Conservation (phyloP, 768 basidiomycete genomes). For the Rhodotorula diobovata region DNA sequence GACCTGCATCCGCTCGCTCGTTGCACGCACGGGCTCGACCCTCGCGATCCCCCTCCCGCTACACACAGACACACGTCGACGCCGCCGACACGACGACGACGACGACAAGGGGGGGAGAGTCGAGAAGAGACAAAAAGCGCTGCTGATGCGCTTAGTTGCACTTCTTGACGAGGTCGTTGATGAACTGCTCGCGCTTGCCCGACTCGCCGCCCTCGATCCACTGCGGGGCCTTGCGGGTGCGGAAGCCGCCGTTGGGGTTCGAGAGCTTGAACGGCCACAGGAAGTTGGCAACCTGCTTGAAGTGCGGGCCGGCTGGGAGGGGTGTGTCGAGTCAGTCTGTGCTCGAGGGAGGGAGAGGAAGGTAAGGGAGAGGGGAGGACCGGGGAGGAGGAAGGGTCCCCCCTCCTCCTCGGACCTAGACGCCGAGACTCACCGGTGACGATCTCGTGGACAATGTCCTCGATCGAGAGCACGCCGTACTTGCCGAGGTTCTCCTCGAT, state of each 20-base stretch:
- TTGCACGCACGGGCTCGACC: no score
- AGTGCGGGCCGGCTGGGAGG: slow-evolving; percentile 72
- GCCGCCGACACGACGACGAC: no score
- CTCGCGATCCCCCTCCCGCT: no score
- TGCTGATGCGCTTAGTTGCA: slow-evolving; percentile 23
- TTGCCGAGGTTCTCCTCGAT: slow-evolving; percentile 88
- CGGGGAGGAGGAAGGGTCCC: no score
- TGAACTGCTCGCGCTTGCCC: slow-evolving; percentile 91
- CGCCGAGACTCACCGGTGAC: slow-evolving; percentile 58
- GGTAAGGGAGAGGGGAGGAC: no score
- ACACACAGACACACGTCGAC: no score
- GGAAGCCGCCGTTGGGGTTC: slow-evolving; percentile 98
- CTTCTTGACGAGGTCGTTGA: slow-evolving; percentile 86
- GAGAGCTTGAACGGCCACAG: slow-evolving; percentile 99
- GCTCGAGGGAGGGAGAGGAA: no score
- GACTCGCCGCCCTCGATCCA: slow-evolving; percentile 40
- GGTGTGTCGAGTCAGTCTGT: no score
- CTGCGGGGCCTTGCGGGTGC: slow-evolving; percentile 25
- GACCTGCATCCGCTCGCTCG: no score
- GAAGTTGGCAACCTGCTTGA: slow-evolving; percentile 94
- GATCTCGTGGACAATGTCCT: slow-evolving; percentile 97
- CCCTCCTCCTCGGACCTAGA: no score
- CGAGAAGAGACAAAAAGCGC: no score
- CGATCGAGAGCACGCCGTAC: slow-evolving; percentile 91
- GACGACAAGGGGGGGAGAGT: no score